Conservation (phyloP, 306 rosid species). For the Rosa rugosa region DNA sequence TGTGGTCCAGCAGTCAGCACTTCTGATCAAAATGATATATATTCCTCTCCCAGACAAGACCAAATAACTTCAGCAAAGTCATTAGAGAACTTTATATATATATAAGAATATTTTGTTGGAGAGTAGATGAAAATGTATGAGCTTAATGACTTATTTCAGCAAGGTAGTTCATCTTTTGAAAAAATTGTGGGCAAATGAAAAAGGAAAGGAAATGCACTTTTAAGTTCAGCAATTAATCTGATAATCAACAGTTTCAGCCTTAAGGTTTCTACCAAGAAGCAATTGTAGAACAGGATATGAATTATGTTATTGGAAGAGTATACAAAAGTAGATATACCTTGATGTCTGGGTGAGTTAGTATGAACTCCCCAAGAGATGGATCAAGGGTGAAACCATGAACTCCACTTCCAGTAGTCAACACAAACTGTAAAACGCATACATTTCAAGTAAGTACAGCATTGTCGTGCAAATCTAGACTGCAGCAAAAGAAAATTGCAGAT, state of each 20-base stretch:
- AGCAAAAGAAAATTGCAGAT: neutral
- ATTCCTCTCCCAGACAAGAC: neutral
- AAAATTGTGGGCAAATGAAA: neutral
- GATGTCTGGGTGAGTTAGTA: slow-evolving; percentile 88
- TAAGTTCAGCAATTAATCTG: neutral
- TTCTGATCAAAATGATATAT: slow-evolving; percentile 3
- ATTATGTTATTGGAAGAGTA: neutral
- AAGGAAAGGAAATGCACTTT: neutral
- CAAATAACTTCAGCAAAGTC: neutral
- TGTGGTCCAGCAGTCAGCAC: neutral
- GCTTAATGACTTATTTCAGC: neutral
- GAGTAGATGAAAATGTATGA: neutral
- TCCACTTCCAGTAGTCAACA: slow-evolving; percentile 76
- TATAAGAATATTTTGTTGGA: neutral
- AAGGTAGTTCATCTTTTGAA: neutral
- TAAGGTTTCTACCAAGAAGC: neutral
- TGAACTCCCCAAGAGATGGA: slow-evolving; percentile 97
- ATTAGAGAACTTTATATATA: neutral
- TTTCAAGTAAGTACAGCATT: slow-evolving; percentile 21
- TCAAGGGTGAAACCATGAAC: slow-evolving; percentile 94
- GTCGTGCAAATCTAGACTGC: neutral
- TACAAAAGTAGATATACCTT: slow-evolving; percentile 46
- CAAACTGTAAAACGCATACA: slow-evolving; percentile 57
- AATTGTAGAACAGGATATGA: neutral
- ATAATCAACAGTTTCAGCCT: neutral